Percentiles rank a stretch among this genome's conserved stretches.
Conservation (phyloP, 176 grass and related monocot genomes). For the Bromus sterilis region DNA sequence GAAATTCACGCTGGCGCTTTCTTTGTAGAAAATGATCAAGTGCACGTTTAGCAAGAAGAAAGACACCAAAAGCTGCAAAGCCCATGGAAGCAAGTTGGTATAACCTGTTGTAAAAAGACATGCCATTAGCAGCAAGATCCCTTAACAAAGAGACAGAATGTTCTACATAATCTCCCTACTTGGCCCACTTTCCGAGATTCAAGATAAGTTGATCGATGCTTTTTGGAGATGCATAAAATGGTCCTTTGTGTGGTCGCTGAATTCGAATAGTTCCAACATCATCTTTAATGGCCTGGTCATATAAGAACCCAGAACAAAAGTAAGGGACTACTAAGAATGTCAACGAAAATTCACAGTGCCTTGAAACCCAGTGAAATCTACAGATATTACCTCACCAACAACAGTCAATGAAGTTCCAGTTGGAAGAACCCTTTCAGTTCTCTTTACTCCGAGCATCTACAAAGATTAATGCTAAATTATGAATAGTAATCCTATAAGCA, state of each 20-base stretch:
- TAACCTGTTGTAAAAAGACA: slow-evolving; percentile 43
- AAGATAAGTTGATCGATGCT: slow-evolving; percentile 79
- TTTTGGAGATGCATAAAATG: slow-evolving; percentile 90
- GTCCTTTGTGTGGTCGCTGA: slow-evolving; percentile 84
- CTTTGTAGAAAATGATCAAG: slow-evolving; percentile 75
- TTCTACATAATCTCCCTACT: slow-evolving; percentile 38
- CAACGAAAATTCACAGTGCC: not conserved
- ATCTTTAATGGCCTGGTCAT: slow-evolving; percentile 88
- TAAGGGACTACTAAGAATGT: not conserved
- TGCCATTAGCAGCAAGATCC: slow-evolving; percentile 5
- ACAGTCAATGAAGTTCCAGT: slow-evolving; percentile 91
- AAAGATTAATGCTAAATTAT: slow-evolving; percentile 27
- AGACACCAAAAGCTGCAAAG: slow-evolving; percentile 73
- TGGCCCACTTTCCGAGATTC: slow-evolving; percentile 96
- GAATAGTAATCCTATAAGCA: not conserved
- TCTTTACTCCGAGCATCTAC: slow-evolving; percentile 96
- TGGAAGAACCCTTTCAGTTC: slow-evolving; percentile 90
- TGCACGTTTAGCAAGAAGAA: slow-evolving; percentile 85
- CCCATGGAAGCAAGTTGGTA: slow-evolving; percentile 86
- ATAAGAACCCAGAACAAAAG: slow-evolving; percentile 17
- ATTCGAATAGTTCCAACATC: slow-evolving; percentile 91
- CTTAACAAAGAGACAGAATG: not conserved
- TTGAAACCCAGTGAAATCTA: not conserved
- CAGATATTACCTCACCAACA: slow-evolving; percentile 80
- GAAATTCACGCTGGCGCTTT: slow-evolving; percentile 52